A percentile compares a stretch with the other conserved stretches of the same genome.
Conservation (phyloP, 1,139 yeast genomes). For the Suhomyces bribrorum region DNA sequence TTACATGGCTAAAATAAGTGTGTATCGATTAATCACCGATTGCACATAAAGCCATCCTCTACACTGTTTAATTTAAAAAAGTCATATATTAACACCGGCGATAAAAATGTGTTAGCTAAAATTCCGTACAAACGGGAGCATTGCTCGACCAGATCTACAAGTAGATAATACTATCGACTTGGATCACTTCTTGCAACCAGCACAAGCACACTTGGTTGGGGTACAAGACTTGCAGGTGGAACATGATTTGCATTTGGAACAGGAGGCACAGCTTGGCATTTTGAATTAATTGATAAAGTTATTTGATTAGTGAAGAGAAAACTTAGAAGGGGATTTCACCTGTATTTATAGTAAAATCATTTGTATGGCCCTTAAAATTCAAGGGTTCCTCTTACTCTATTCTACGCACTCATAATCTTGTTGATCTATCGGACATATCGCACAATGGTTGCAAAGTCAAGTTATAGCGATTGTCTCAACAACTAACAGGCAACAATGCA, state of each 20-base stretch:
- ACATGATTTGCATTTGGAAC: constrained; percentile 14
- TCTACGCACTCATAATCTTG: background rate
- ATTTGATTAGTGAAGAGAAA: background rate
- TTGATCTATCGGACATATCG: background rate
- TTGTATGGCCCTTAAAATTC: background rate
- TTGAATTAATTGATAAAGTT: constrained; percentile 2
- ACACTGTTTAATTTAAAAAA: too few species aligned
- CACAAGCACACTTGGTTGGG: constrained; percentile 13
- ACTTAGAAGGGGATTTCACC: background rate
- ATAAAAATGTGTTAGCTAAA: background rate
- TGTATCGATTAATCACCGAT: too few species aligned
- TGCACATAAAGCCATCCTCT: too few species aligned
- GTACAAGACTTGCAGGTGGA: constrained; percentile 16
- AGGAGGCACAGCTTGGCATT: constrained; percentile 17
- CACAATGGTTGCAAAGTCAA: background rate
- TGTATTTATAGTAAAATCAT: constrained; percentile 3
- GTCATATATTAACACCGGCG: background rate
- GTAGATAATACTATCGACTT: background rate
- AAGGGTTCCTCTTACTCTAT: background rate
- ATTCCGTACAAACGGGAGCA: background rate
- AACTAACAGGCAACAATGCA: background rate
- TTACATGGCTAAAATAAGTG: too few species aligned
- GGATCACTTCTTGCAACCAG: constrained; percentile 16
- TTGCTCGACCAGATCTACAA: background rate
- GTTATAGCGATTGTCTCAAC: background rate